phyloP scores from a whole-genome alignment of 176 grass and related monocot genomes.

The Rhipidocladum racemiflorum region DNA sequence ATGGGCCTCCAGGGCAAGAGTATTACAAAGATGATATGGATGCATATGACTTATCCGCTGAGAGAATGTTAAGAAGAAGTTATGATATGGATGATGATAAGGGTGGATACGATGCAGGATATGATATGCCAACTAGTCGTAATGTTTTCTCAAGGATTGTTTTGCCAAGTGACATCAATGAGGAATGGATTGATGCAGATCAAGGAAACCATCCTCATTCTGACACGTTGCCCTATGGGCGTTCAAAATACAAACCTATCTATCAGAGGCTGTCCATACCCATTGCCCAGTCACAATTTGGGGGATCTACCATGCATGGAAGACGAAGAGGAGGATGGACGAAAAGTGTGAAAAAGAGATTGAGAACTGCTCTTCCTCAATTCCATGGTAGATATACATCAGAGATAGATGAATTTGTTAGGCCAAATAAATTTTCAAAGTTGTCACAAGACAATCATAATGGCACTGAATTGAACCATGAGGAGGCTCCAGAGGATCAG shows the following conservation, averaged over 20 bases:
- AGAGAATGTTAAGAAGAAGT: slow-evolving; percentile 20
- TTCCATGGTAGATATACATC: slow-evolving; percentile 37
- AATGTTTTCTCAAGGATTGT: slow-evolving; percentile 65
- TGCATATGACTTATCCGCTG: slow-evolving; percentile 36
- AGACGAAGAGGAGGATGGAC: slow-evolving; percentile 45
- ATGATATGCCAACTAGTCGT: slow-evolving; percentile 23
- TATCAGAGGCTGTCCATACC: slow-evolving; percentile 42
- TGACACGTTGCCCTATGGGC: slow-evolving; percentile 22
- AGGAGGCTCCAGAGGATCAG: slow-evolving; percentile 41
- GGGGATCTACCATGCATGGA: slow-evolving; percentile 30
- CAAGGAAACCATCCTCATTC: slow-evolving; percentile 24
- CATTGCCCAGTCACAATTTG: slow-evolving; percentile 22
- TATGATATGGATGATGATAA: slow-evolving; percentile 41
- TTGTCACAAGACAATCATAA: slow-evolving; percentile 31
- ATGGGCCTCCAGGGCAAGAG: slow-evolving; percentile 23
- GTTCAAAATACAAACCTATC: slow-evolving; percentile 30
- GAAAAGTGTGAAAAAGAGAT: slow-evolving; percentile 53
- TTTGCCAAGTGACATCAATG: slow-evolving; percentile 33
- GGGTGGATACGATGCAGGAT: slow-evolving; percentile 41
- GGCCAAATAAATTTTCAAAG: slow-evolving; percentile 48
- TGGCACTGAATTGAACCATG: slow-evolving; percentile 20
- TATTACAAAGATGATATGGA: slow-evolving; percentile 34
- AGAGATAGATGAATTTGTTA: slow-evolving; percentile 35
- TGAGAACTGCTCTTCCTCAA: slow-evolving; percentile 27
- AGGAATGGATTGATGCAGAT: slow-evolving; percentile 28